A percentile compares a stretch with the other conserved stretches of the same genome.
These are phyloP conservation scores for Picochlorum costavermella DNA, from an alignment of 139 green algal species.

Conservation along the genomic window DNA sequence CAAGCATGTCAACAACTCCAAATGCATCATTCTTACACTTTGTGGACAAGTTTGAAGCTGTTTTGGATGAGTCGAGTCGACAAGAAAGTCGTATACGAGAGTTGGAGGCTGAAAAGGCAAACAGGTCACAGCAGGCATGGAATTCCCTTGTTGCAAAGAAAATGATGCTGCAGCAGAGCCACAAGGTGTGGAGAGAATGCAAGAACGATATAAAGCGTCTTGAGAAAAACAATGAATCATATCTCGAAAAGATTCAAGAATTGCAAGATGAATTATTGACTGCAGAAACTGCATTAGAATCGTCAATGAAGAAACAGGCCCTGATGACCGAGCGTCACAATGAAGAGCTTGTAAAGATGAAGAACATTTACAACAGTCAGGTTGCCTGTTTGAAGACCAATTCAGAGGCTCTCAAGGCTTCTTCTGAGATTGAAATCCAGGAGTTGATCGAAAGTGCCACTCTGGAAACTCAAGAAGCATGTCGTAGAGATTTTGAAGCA, in stretches of 20 bases:
- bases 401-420: no score
- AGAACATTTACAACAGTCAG: no score
- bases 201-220: not conserved
- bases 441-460: not conserved
- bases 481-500: not conserved
- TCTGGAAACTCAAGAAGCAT: not conserved
- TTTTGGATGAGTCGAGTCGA: not conserved
- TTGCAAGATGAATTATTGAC: not conserved
- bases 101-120: not conserved
- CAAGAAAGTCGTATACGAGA: not conserved
- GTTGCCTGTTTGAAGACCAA: no score
- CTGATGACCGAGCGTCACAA: no score
- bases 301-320: no score
- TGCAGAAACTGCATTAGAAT: not conserved
- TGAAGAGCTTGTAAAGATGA: no score
- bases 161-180: not conserved
- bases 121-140: not conserved
- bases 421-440: no score
- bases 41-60: constrained; percentile 3
- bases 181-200: not conserved
- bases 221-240: not conserved
- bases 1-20: not conserved
- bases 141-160: not conserved
- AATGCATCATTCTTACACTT: not conserved
- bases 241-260: not conserved